These are phyloP conservation scores for Penicillium sp. DNA, from an alignment of 2,329 filamentous ascomycete species.

Conservation along the genomic window DNA sequence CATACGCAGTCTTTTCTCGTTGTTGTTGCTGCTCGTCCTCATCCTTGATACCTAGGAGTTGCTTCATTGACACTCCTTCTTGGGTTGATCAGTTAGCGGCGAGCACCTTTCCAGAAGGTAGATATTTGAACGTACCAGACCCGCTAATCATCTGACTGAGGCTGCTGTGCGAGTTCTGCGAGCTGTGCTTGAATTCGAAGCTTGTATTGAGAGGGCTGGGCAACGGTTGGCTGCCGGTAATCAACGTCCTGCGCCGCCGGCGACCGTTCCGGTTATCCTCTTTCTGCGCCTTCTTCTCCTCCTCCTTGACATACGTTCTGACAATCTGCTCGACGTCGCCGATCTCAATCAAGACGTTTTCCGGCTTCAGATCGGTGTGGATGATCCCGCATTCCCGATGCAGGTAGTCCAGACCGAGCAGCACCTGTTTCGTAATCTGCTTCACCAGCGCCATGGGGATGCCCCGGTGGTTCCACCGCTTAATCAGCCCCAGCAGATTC, in stretches of 20 bases:
- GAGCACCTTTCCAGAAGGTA: not conserved
- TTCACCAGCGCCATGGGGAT: constrained; percentile 97
- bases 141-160: constrained; percentile 85
- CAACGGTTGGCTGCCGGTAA: constrained; percentile 94
- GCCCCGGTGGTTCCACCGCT: constrained; percentile 96
- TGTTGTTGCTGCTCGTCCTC: constrained; percentile 74
- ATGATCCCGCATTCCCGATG: constrained; percentile 99
- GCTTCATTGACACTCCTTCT: constrained; percentile 61
- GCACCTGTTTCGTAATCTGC: constrained; percentile 97
- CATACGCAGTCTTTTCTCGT: constrained; percentile 92
- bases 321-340: constrained; percentile 99
- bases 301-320: constrained; percentile 87
- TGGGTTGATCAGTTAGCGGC: constrained; percentile 41
- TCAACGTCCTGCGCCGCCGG: constrained; percentile 85
- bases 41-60: constrained; percentile 57
- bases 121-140: constrained; percentile 57
- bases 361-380: constrained; percentile 95
- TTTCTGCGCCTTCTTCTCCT: constrained; percentile 69
- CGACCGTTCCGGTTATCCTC: constrained; percentile 92
- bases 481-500: constrained; percentile 92
- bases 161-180: constrained; percentile 72
- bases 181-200: constrained; percentile 71
- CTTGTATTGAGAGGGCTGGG: constrained; percentile 92
- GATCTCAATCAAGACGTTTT: constrained; percentile 98
- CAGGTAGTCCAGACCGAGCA: constrained; percentile 92